Conservation (phyloP, 2,329 filamentous ascomycete species). For the Chrysosporium keratinophilum region DNA sequence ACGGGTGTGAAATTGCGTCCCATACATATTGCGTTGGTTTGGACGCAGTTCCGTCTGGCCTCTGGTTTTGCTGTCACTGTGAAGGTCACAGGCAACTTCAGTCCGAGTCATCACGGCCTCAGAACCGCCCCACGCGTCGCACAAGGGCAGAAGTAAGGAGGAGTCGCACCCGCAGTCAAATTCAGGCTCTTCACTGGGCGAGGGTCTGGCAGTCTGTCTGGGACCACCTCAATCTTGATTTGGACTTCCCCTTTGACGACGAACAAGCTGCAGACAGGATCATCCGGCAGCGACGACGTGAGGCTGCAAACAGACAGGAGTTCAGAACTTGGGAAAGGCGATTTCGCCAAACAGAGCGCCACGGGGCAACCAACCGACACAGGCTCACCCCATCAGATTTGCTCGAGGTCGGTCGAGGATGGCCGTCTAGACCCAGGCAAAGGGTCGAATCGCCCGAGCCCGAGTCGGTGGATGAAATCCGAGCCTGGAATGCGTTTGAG, state of each 20-base stretch:
- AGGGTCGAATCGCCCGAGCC: constrained; percentile 43
- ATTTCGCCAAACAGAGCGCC: constrained; percentile 66
- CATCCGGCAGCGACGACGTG: constrained; percentile 41
- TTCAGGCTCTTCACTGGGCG: constrained; percentile 53
- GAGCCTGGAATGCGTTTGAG: constrained; percentile 85
- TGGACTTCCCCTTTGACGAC: constrained; percentile 77
- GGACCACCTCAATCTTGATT: constrained; percentile 64
- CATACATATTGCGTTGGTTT: constrained; percentile 88
- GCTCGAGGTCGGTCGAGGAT: constrained; percentile 42
- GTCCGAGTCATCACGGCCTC: constrained; percentile 22
- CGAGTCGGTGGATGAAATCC: constrained; percentile 68
- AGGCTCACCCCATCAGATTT: constrained; percentile 55
- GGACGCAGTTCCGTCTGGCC: constrained; percentile 60
- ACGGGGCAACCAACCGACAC: constrained; percentile 66
- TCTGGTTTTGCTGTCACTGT: constrained; percentile 91
- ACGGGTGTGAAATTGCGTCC: constrained; percentile 78
- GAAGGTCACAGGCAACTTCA: constrained; percentile 38
- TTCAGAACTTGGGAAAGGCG: constrained; percentile 70
- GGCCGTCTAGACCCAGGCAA: constrained; percentile 34
- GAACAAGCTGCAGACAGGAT: constrained; percentile 52
- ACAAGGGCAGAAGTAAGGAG: constrained; percentile 39
- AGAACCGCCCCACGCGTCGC: constrained; percentile 40
- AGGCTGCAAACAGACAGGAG: constrained; percentile 46
- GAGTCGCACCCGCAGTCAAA: constrained; percentile 31
- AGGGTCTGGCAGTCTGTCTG: constrained; percentile 83